Evolutionary conservation across 495 filamentous ascomycete species (phyloP), one percentile per base, ranked within the genome.

Genomic region (Trichocladium uniseriatum): DNA sequence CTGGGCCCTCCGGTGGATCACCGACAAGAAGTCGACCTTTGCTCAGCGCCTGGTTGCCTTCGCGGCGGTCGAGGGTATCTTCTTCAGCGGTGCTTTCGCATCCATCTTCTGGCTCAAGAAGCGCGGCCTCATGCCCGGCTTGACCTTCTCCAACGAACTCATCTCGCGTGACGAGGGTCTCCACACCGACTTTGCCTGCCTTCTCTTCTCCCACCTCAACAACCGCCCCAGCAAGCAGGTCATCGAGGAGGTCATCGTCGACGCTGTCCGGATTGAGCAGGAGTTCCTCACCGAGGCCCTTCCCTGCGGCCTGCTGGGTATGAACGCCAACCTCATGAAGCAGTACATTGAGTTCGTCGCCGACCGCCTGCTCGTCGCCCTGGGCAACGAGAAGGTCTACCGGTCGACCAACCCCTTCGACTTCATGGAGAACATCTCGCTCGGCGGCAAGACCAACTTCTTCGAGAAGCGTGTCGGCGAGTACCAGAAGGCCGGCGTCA

Each of bases 41-140:
- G 92, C 89, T 42, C 86, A 87, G 69, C 92, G 94, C 58, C 83
- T 98, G 32, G 85, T 98, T 54, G 92, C 92, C 56, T 98, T 98
- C 68, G 92, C 92, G 49, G 94, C 91, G 40, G 89, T 98, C 48
- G 92, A 98, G 73, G 92, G 92, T 66, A 97, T 98, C 75, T 98
- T 98, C 84, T 98, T 98, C 83, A 87, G 81, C 61, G 94, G 92
- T 57, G 94, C 92, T n/a, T 98, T 98, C 57, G 94, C 92, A 5
- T 92, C 92, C 49, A 95, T 98, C 71, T 98, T 98, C 81, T 98
- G 92, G 92, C 78, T 98, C 63, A 98, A 98, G 86, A 98, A 98
- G 82, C 94, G 92, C 66, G 92, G 92, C 53, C 80, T 98, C 54
- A 98, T 98, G 92, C 84, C 92, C 48, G 92, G 92, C 56, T 81